A percentile compares a stretch with the other conserved stretches of the same genome.
phyloP scores from a whole-genome alignment of 148 eudicot species.

The Silene conica region DNA sequence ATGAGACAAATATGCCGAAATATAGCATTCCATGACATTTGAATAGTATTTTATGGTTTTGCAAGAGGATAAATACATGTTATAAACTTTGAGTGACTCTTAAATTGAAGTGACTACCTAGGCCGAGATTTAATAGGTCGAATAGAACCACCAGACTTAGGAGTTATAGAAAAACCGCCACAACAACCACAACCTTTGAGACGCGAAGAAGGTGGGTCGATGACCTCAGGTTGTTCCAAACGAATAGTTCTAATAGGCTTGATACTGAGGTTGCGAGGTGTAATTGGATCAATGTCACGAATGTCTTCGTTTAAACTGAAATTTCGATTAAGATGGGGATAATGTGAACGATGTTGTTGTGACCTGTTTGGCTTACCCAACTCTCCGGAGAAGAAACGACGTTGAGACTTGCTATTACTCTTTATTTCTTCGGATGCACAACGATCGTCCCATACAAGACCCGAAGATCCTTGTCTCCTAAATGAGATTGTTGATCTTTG shows the following conservation, averaged over 20 bases:
- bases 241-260: conserved; percentile 21
- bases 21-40: too few species aligned
- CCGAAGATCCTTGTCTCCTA: conserved; percentile 66
- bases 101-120: neutral
- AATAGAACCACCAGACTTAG: neutral
- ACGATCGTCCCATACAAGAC: conserved; percentile 54
- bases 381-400: conserved; percentile 20
- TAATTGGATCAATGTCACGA: neutral
- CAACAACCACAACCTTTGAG: conserved; percentile 32
- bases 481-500: conserved; percentile 60
- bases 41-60: too few species aligned
- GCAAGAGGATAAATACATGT: too few species aligned
- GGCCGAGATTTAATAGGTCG: conserved; percentile 18
- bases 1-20: too few species aligned
- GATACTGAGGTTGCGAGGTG: neutral
- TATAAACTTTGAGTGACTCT: neutral
- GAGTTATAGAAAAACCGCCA: conserved; percentile 13
- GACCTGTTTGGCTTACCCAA: conserved; percentile 14
- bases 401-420: neutral
- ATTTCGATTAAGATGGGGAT: neutral
- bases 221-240: neutral
- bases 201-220: conserved; percentile 28
- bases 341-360: neutral
- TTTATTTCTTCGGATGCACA: conserved; percentile 21
- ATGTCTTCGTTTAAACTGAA: neutral